phyloP scores from a whole-genome alignment of 352 stramenopile species.

The Globisporangium ultimum region DNA sequence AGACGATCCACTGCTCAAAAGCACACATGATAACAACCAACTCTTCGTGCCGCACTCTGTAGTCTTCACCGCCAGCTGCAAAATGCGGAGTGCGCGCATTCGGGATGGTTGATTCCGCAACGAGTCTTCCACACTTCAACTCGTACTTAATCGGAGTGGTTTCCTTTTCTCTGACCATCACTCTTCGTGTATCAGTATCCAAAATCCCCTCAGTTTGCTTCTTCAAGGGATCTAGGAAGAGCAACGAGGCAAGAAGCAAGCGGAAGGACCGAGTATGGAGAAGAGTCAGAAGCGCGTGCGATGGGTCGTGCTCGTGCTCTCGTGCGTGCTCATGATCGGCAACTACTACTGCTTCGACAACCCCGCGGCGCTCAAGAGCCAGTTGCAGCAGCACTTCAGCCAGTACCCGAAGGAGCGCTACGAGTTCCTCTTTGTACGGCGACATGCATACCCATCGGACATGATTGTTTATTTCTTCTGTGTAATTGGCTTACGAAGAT shows the following conservation, averaged over 20 bases:
- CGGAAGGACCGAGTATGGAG: constrained; percentile 30
- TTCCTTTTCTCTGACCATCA: constrained; percentile 7
- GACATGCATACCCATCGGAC: not conserved
- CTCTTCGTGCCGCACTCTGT: too few species aligned
- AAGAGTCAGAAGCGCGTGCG: constrained; percentile 74
- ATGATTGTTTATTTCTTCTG: not conserved
- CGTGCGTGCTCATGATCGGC: constrained; percentile 86
- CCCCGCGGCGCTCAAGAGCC: constrained; percentile 81
- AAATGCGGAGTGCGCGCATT: too few species aligned
- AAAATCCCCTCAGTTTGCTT: not conserved
- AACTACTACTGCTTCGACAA: constrained; percentile 93
- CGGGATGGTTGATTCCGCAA: too few species aligned
- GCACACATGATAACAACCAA: too few species aligned
- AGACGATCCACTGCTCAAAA: not conserved
- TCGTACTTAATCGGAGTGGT: constrained; percentile 21
- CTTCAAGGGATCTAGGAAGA: not conserved
- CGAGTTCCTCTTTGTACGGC: constrained; percentile 76
- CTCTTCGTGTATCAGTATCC: constrained; percentile 8
- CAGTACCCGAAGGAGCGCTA: constrained; percentile 68
- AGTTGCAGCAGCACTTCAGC: constrained; percentile 84
- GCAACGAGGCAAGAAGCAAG: not conserved
- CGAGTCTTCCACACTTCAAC: constrained; percentile 7
- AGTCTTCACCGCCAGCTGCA: too few species aligned
- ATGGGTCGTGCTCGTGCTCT: constrained; percentile 86
- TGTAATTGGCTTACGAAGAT: not conserved